Evolutionary conservation across 2,329 filamentous ascomycete genomes (phyloP), one percentile per base, ranked within the genome.

Genomic region (Epichloe coenophiala): DNA sequence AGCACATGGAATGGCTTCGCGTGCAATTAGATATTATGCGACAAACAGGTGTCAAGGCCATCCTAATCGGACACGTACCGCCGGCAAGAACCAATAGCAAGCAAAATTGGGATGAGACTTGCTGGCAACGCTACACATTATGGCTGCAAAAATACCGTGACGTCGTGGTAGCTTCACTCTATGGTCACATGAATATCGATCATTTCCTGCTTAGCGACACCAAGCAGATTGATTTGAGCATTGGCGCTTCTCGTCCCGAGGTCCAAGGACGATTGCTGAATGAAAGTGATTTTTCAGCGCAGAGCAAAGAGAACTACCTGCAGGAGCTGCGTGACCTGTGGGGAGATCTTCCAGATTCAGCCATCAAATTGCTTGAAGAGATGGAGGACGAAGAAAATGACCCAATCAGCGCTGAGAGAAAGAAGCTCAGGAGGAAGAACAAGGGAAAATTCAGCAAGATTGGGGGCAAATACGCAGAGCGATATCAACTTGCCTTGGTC

Each of bases 121-220:
- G 93, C 69, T 98, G 91, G 90, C 91, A 96, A 65, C 96, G 95
- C 64, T 98, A 95, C 67, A 86, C 88, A 0, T 71, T 97, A 4
- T 97, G 90, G 88, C 71, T 91, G 60, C 78, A 81, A 58, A 88
- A 94, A 65, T 98, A 89, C 66, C 85, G 93, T 36, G 93, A 98
- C 64, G 84, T 98, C 38, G 76, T 98, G 19, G 76, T 90, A 19
- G 81, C 79, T 12, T 81, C 81, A 27, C 62, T 95, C 5, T 98
- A 86, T 61, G 93, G 91, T 1, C 93, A 98, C 64, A 97, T 98
- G 93, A 98, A 98, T 62, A 86, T 96, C 56, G 93, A 98, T 60
- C 93, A 98, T 65, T 98, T 98, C 67, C 78, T 97, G 61, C 71
- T 98, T 15, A 88, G 95, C 59, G 91, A 97, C 63, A 87, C 82